phyloP scores from a whole-genome alignment of 352 stramenopile species.

The Lagenidium giganteum region DNA sequence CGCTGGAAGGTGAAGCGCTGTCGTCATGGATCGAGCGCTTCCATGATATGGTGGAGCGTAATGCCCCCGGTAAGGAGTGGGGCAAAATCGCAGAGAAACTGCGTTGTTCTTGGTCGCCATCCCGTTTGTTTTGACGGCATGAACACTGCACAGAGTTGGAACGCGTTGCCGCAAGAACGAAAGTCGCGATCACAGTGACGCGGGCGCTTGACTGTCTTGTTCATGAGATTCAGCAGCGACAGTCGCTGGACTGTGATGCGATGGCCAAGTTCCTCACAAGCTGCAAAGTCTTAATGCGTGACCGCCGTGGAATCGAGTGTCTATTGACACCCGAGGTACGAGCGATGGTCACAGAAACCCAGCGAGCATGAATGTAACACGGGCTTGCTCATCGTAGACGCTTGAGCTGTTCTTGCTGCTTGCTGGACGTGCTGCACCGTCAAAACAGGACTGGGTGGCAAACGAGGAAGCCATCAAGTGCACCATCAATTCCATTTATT shows the following conservation, averaged over 20 bases:
- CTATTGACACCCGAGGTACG: slow-evolving; percentile 40
- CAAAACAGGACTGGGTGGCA: slow-evolving; percentile 8
- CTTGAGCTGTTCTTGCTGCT: slow-evolving; percentile 29
- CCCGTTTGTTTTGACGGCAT: no score
- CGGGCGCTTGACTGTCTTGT: slow-evolving; percentile 1
- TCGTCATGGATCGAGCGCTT: slow-evolving; percentile 39
- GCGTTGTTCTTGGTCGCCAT: not conserved
- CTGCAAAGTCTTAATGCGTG: slow-evolving; percentile 63
- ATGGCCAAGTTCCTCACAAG: slow-evolving; percentile 22
- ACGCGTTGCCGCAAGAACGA: slow-evolving; percentile 4
- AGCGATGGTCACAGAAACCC: not conserved
- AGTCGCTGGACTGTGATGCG: slow-evolving; percentile 4
- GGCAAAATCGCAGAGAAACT: slow-evolving; percentile 9
- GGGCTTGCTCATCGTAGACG: slow-evolving; percentile 15
- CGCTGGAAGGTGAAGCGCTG: slow-evolving; percentile 9
- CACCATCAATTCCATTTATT: slow-evolving; percentile 63
- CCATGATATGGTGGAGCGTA: slow-evolving; percentile 18
- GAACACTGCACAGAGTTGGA: no score
- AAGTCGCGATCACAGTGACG: slow-evolving; percentile 4
- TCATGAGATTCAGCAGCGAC: not conserved
- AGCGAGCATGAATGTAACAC: not conserved
- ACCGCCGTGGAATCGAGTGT: slow-evolving; percentile 51
- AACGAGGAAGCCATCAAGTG: slow-evolving; percentile 64
- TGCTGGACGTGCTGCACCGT: slow-evolving; percentile 7
- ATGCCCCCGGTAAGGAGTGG: no score